phyloP scores from a whole-genome alignment of 2,329 filamentous ascomycete species.

The Exophiala aquamarina region DNA sequence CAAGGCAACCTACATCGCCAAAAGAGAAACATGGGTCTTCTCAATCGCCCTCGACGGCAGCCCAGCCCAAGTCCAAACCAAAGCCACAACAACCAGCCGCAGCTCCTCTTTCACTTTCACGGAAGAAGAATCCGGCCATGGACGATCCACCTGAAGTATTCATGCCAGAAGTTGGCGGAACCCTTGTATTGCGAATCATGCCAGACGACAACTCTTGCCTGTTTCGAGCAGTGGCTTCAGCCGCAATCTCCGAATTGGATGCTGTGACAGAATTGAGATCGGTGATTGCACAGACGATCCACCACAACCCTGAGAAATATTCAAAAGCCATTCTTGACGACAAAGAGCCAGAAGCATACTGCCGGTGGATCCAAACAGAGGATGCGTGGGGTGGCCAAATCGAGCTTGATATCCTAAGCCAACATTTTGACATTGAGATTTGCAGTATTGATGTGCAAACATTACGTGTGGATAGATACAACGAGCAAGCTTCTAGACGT shows the following conservation, averaged over 20 bases:
- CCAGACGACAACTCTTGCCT: slow-evolving; percentile 95
- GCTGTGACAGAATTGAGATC: slow-evolving; percentile 71
- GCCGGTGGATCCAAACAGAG: slow-evolving; percentile 73
- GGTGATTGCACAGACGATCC: slow-evolving; percentile 77
- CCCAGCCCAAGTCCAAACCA: neutral
- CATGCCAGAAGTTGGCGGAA: slow-evolving; percentile 56
- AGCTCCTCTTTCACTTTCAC: slow-evolving; percentile 37
- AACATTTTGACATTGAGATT: slow-evolving; percentile 83
- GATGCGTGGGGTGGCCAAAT: slow-evolving; percentile 91
- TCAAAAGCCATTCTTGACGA: slow-evolving; percentile 74
- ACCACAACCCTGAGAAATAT: slow-evolving; percentile 70
- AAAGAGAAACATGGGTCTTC: slow-evolving; percentile 19
- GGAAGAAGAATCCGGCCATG: slow-evolving; percentile 44
- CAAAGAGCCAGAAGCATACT: slow-evolving; percentile 69
- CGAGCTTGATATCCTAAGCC: slow-evolving; percentile 79
- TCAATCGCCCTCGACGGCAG: neutral
- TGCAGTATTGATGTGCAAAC: slow-evolving; percentile 78
- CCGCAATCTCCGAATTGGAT: slow-evolving; percentile 67
- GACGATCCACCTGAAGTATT: slow-evolving; percentile 63
- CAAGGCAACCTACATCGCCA: slow-evolving; percentile 10
- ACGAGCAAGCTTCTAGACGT: slow-evolving; percentile 67
- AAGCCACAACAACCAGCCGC: slow-evolving; percentile 15
- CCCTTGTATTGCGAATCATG: slow-evolving; percentile 82
- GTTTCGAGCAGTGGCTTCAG: slow-evolving; percentile 83
- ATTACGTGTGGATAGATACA: slow-evolving; percentile 70